Percentiles rank a stretch among this genome's conserved stretches.
These are phyloP conservation scores for Citrus cavaleriei DNA, from an alignment of 345 rosid genomes.

Conservation along the genomic window DNA sequence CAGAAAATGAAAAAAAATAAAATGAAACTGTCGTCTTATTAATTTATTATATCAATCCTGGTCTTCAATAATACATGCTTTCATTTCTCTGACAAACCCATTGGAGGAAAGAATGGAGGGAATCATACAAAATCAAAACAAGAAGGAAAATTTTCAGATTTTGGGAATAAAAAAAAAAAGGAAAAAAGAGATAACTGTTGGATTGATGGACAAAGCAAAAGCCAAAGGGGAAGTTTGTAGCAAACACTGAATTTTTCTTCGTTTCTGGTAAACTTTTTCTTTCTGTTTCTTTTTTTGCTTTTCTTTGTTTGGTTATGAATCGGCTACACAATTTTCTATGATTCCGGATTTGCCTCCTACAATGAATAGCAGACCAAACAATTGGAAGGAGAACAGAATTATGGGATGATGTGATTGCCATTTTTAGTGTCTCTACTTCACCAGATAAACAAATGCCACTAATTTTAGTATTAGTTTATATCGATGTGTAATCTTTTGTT, in stretches of 20 bases:
- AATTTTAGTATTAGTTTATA: conserved; percentile 1
- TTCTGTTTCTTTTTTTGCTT: neutral
- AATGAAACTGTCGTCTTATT: neutral
- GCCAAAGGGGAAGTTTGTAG: conserved; percentile 15
- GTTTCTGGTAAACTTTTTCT: conserved; percentile 18
- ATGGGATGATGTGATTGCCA: conserved; percentile 27
- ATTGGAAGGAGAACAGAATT: conserved; percentile 43
- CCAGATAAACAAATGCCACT: neutral
- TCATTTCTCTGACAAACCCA: neutral
- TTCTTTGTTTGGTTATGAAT: conserved; percentile 29
- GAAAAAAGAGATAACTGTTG: conserved; percentile 16
- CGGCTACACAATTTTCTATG: conserved; percentile 22
- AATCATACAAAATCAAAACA: neutral
- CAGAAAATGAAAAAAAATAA: neutral
- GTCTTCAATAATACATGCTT: neutral
- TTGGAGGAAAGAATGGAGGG: conserved; percentile 3
- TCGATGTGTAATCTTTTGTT: neutral
- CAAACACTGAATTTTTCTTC: conserved; percentile 19
- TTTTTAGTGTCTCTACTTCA: conserved; percentile 26
- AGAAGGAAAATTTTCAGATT: conserved; percentile 7
- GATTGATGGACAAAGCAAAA: conserved; percentile 18
- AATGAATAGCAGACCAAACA: conserved; percentile 64
- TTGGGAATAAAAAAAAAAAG: neutral
- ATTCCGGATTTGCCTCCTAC: conserved; percentile 58
- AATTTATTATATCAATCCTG: neutral